phyloP scores from a whole-genome alignment of 768 basidiomycete genomes.

The Coprinellus micaceus region DNA sequence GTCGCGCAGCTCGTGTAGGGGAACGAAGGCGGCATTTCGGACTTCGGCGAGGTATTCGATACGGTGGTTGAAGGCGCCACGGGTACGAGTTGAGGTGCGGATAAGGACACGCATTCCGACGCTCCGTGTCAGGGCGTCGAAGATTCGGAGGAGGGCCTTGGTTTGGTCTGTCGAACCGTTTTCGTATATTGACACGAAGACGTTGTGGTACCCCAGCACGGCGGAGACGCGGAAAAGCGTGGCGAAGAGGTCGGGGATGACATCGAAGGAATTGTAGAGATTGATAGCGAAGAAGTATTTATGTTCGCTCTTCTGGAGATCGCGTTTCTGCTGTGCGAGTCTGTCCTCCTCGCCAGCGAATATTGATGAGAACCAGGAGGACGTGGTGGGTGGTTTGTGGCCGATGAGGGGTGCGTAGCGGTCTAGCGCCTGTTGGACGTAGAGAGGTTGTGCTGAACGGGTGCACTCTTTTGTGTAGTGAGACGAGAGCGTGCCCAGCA shows the following conservation, averaged over 20 bases:
- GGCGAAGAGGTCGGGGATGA: conserved; percentile 95
- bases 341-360: conserved; percentile 34
- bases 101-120: conserved; percentile 94
- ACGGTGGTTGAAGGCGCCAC: conserved; percentile 97
- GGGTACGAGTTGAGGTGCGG: conserved; percentile 85
- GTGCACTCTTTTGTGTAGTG: conserved; percentile 95
- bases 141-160: conserved; percentile 91
- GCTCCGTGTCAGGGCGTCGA: conserved; percentile 85
- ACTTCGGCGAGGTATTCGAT: conserved; percentile 99
- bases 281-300: conserved; percentile 99
- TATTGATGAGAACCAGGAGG: conserved; percentile 59
- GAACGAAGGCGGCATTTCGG: conserved; percentile 96
- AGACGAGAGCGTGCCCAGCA: conserved; percentile 82
- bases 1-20: conserved; percentile 90
- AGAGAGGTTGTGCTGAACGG: conserved; percentile 76
- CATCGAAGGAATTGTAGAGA: conserved; percentile 97
- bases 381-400: conserved; percentile 54
- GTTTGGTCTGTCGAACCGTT: conserved; percentile 99
- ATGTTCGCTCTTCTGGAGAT: conserved; percentile 56
- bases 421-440: conserved; percentile 78
- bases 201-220: conserved; percentile 94
- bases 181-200: conserved; percentile 98
- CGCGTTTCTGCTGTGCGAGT: conserved; percentile 33
- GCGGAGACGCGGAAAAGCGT: conserved; percentile 92
- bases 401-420: conserved; percentile 85